Evolutionary conservation across 139 green algal genomes (phyloP), one percentile per base, ranked within the genome.

Genomic region (Chlorella sp.): DNA sequence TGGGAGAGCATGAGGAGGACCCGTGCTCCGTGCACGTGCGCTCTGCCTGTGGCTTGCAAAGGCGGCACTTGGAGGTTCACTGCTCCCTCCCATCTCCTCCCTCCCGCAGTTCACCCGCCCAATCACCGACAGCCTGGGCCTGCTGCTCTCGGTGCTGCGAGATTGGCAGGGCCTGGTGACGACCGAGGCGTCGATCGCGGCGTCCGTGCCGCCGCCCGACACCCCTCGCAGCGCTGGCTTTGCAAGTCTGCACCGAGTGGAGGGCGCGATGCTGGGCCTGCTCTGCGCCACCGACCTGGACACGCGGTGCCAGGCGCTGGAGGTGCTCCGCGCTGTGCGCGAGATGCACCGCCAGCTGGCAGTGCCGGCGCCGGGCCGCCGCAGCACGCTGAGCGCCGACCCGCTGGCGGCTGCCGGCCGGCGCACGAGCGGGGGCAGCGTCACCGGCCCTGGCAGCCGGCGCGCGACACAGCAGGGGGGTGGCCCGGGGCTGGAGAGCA

Each of bases 271-370:
- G 19, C 38, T 83, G 46, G 71, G 53, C 29, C 68, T 83, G n/a
- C 74, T 83, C 12, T 83, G 77, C 74, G 55, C 61, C 36, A 46
- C 48, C 14, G 59, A 77, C 23, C 8, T 73, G 0, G 69, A 78
- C 55, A 68, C 91, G 25, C 67, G 90, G 15, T 41, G 76, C 1
- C 76, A 92, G n/a, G 87, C 83, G 0, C 33, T 91, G 72, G 77
- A 85, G 41, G 25, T 83, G 3, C 64, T 92, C 45, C 46, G 41
- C 5, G 62, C 71, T 7, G 61, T 79, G 1, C 65, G 88, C 0
- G 51, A 63, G 14, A 68, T 92, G 71, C 84, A 91, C 29, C 64
- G 76, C 23, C 53, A 67, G 35, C 51, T 91, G 41, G 21, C 25
- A 21, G 45, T 35, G 9, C 19, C 31, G 11, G 59, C 19, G 0